Evolutionary conservation across 352 stramenopile genomes (phyloP).

Genomic region (Phytopythium chamaehyphon): DNA sequence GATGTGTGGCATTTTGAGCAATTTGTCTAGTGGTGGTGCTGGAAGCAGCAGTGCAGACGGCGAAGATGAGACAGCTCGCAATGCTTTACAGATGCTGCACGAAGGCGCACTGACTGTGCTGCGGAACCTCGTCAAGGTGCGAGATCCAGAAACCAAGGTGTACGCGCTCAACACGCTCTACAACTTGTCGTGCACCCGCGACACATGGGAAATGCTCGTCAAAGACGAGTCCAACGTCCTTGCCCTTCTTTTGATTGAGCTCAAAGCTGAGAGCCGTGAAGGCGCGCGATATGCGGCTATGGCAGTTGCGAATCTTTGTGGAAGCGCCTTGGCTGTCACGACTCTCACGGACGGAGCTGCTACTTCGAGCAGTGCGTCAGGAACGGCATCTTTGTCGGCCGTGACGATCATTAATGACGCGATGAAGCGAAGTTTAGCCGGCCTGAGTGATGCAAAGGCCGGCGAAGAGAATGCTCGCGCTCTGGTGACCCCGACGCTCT

Average conservation of each 20-base stretch:
- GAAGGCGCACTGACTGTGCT: slow-evolving; percentile 63
- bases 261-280: slow-evolving; percentile 64
- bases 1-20: slow-evolving; percentile 72
- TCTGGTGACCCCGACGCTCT: slow-evolving; percentile 23
- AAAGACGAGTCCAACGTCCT: slow-evolving; percentile 68
- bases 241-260: slow-evolving; percentile 51
- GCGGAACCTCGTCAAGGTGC: slow-evolving; percentile 67
- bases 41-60: not conserved
- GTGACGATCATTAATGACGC: slow-evolving; percentile 57
- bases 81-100: slow-evolving; percentile 37
- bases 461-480: slow-evolving; percentile 6
- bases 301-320: slow-evolving; percentile 64
- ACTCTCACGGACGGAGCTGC: slow-evolving; percentile 53
- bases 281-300: slow-evolving; percentile 60
- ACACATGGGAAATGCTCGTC: slow-evolving; percentile 45
- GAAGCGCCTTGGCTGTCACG: slow-evolving; percentile 39
- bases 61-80: slow-evolving; percentile 2
- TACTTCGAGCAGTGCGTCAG: not conserved
- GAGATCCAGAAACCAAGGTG: slow-evolving; percentile 76
- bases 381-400: slow-evolving; percentile 9
- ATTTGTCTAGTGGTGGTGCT: slow-evolving; percentile 37
- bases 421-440: slow-evolving; percentile 56
- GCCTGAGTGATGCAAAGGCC: not conserved
- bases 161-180: slow-evolving; percentile 81
- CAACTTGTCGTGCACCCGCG: slow-evolving; percentile 67